phyloP scores from a whole-genome alignment of 202 grass and related monocot genomes.

The Dendrocalamus latiflorus region DNA sequence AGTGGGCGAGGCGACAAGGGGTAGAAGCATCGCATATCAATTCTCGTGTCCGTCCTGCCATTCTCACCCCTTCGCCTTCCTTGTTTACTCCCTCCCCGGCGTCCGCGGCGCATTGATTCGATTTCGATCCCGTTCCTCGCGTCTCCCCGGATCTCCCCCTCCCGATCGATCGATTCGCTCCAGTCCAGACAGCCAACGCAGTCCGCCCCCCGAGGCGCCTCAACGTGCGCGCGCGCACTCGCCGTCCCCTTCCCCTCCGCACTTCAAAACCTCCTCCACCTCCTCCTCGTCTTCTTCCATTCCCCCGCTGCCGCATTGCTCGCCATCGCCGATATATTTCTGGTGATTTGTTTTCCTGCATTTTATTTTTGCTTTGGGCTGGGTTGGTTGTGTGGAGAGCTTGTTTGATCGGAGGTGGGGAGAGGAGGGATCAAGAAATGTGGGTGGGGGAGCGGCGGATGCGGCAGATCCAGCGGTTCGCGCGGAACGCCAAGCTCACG shows the following conservation, averaged over 20 bases:
- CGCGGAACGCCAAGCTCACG: conserved; percentile 79
- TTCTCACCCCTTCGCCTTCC: background rate
- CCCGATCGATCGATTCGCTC: conserved; percentile 1
- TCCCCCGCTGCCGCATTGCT: background rate
- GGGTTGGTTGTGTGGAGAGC: background rate
- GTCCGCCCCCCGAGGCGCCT: conserved; percentile 38
- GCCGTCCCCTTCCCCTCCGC: background rate
- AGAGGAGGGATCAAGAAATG: conserved; percentile 10
- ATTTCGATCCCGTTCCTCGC: conserved; percentile 31
- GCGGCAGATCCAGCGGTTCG: conserved; percentile 79
- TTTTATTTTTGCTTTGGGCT: background rate
- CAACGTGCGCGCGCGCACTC: conserved; percentile 36
- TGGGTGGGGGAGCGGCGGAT: conserved; percentile 73
- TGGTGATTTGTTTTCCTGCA: background rate
- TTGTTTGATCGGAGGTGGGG: background rate
- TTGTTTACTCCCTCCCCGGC: background rate
- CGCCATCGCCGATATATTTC: background rate
- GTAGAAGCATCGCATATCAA: conserved; percentile 51
- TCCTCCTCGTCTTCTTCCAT: background rate
- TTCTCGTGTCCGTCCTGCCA: conserved; percentile 13
- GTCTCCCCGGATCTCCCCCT: conserved; percentile 6
- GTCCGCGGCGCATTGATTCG: conserved; percentile 27
- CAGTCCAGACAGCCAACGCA: conserved; percentile 43
- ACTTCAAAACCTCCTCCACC: conserved; percentile 29
- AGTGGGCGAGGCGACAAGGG: background rate